Conservation (phyloP, 1,284 basidiomycete species). For the Paramarasmius palmivorus region DNA sequence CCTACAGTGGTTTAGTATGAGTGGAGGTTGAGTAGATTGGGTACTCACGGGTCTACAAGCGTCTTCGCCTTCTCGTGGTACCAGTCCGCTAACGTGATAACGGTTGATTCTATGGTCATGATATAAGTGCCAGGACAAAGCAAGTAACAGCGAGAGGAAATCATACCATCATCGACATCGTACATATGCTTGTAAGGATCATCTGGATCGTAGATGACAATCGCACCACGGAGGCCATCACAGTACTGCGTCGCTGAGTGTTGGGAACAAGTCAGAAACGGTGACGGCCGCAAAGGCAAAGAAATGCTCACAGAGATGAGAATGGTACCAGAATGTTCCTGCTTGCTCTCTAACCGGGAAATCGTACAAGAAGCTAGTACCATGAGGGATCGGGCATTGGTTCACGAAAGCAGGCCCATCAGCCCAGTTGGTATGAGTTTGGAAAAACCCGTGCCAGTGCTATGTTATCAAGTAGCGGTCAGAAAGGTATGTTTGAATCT, state of each 20-base stretch:
- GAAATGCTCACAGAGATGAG: slow-evolving; percentile 6
- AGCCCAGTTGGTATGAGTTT: slow-evolving; percentile 35
- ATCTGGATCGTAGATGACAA: slow-evolving; percentile 12
- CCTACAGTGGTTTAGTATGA: too few relatives aligned
- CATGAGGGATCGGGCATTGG: slow-evolving; percentile 45
- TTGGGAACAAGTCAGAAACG: not conserved
- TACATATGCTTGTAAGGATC: slow-evolving; percentile 15
- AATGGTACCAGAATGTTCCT: slow-evolving; percentile 28
- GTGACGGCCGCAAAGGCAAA: not conserved
- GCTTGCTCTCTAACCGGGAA: slow-evolving; percentile 25
- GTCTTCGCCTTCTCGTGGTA: not conserved
- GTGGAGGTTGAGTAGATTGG: not conserved
- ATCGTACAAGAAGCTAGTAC: slow-evolving; percentile 32
- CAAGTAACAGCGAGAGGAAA: not conserved
- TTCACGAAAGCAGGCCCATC: slow-evolving; percentile 40
- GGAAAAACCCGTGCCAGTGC: slow-evolving; percentile 54
- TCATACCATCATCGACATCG: slow-evolving; percentile 15
- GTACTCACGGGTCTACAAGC: not conserved
- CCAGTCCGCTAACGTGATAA: slow-evolving; percentile 16
- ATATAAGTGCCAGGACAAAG: too few relatives aligned
- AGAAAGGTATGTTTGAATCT: not conserved
- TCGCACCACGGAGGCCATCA: slow-evolving; percentile 17
- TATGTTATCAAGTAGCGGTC: slow-evolving; percentile 17
- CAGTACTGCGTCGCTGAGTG: slow-evolving; percentile 11
- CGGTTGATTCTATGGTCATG: slow-evolving; percentile 9